Evolutionary conservation across 768 basidiomycete species (phyloP), one percentile per base, ranked within the genome.

Genomic region (Punctularia strigosozonata): DNA sequence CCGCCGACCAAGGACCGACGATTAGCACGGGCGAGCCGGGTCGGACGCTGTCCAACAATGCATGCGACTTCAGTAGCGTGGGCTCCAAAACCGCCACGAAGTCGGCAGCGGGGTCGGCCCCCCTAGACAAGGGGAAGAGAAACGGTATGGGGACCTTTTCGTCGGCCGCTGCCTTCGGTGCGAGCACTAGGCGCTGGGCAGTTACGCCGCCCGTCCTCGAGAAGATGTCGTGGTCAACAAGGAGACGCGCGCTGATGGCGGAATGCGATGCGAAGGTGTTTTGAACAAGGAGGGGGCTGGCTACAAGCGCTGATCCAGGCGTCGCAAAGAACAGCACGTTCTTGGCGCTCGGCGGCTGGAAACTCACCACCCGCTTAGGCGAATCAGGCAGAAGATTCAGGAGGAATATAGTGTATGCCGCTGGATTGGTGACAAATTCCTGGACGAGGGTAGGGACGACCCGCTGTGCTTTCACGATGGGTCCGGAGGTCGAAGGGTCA

Each of bases 51-150:
- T 74, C 61, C 37, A 95, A 54, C 20, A 91, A 51, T 6, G 76
- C 71, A 51, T 90, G 88, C 0, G 80, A 71, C 55, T 83, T 89
- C 49, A 94, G 66, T 23, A 98, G 65, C 35, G 60, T 66, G 35
- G 82, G 74, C 43, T 92, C 87, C 26, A 89, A 63, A 24, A 97
- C 59, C 41, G 75, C 79, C 31, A 80, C 53, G 53, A 89, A 84
- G 59, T 88, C 81, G 1, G 74, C 67, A 35, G 63, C 60, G 15
- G 75, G 75, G 6, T 49, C 37, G 39, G 63, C 65, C 6, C 54
- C 50, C 18, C 58, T 50, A 20, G 67, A 68, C 23, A 90, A 56
- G 44, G 85, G 77, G 44, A 89, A 48, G 25, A 65, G 49, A 41
- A 73, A 46, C 28, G 75, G 61, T 31, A 84, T 50, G 14, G 86